Conservation (phyloP, 306 rosid species). For the Fragaria nilgerrensis region DNA sequence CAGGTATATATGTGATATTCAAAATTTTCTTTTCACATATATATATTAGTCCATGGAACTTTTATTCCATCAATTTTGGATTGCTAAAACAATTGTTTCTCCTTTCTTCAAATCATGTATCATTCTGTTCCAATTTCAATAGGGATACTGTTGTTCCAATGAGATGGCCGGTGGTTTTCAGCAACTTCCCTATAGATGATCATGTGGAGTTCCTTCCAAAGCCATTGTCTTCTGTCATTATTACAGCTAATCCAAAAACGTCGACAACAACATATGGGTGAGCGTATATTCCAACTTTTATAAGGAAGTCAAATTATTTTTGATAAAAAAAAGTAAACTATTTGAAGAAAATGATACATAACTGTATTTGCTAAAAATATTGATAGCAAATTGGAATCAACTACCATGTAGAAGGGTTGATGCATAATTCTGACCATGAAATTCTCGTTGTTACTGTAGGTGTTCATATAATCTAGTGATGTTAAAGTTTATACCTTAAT, state of each 20-base stretch:
- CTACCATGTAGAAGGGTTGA: background rate
- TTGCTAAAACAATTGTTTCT: no score
- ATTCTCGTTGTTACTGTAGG: background rate
- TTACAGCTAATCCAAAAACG: slow-evolving; percentile 10
- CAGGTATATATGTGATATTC: slow-evolving; percentile 27
- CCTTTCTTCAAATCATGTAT: background rate
- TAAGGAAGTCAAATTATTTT: background rate
- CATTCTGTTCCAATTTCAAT: background rate
- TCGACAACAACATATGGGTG: slow-evolving; percentile 19
- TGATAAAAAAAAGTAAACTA: no score
- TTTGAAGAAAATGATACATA: background rate
- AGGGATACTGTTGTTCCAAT: slow-evolving; percentile 35
- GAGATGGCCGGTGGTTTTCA: slow-evolving; percentile 27
- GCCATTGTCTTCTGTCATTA: slow-evolving; percentile 19
- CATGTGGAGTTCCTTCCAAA: slow-evolving; percentile 9
- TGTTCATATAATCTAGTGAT: background rate
- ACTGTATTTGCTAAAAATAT: background rate
- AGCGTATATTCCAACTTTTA: background rate
- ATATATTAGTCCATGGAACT: background rate
- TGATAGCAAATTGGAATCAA: background rate
- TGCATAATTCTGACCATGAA: background rate
- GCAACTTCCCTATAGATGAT: background rate
- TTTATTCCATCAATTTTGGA: background rate
- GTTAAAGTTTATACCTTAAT: background rate
- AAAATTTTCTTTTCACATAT: background rate